Evolutionary conservation across 2,329 filamentous ascomycete species (phyloP).

Genomic region (Sclerotinia sclerotiorum): DNA sequence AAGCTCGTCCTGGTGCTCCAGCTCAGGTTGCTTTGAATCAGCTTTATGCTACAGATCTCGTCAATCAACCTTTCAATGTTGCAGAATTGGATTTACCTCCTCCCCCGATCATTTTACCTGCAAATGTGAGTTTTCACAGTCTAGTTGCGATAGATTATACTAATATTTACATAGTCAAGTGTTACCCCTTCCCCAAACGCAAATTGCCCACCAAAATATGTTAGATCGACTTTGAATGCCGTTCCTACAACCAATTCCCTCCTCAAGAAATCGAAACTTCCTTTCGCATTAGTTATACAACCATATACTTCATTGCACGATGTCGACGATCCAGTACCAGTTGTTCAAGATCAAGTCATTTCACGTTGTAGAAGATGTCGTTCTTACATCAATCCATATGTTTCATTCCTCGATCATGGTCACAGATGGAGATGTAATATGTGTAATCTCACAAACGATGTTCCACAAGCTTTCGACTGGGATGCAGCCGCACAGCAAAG

Average conservation of each 20-base stretch:
- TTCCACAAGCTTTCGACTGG: constrained; percentile 99
- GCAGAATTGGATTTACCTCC: constrained; percentile 88
- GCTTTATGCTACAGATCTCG: constrained; percentile 86
- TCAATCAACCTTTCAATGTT: constrained; percentile 92
- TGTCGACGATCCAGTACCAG: constrained; percentile 83
- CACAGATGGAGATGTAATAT: constrained; percentile 99
- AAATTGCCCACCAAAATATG: constrained; percentile 91
- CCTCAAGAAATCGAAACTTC: constrained; percentile 94
- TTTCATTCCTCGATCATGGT: constrained; percentile 93
- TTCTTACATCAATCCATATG: constrained; percentile 97
- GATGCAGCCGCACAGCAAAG: constrained; percentile 88
- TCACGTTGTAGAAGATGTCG: constrained; percentile 93
- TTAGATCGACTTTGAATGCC: constrained; percentile 92
- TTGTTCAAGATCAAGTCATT: constrained; percentile 96
- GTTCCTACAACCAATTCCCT: constrained; percentile 89
- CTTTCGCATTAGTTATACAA: constrained; percentile 93
- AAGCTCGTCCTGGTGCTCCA: constrained; percentile 50
- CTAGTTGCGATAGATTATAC: constrained; percentile 31
- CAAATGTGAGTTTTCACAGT: constrained; percentile 69
- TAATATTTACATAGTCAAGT: constrained; percentile 63
- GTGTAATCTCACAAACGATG: constrained; percentile 98
- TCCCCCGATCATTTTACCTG: constrained; percentile 84
- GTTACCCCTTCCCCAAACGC: constrained; percentile 87
- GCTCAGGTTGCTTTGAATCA: constrained; percentile 69
- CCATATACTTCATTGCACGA: constrained; percentile 93